A percentile compares a stretch with the other conserved stretches of the same genome.
Conservation (phyloP, 1,284 basidiomycete species). For the Coniferiporia sulphurascens region DNA sequence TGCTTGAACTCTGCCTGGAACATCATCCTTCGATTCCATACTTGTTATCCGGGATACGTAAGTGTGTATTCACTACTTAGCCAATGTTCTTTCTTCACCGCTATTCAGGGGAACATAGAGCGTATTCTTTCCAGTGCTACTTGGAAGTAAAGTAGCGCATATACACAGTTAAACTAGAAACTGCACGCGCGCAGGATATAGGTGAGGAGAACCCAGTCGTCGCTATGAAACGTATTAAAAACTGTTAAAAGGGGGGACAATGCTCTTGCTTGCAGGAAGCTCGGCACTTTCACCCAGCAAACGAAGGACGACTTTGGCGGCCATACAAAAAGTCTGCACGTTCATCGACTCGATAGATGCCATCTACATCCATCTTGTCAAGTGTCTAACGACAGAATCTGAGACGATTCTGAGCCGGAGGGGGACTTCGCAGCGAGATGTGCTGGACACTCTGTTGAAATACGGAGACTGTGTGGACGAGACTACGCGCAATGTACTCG, state of each 20-base stretch:
- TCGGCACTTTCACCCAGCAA: conserved; percentile 71
- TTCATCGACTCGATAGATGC: conserved; percentile 72
- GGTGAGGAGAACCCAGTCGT: not conserved
- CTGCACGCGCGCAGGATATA: not conserved
- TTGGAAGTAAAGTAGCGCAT: no score
- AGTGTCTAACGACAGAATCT: conserved; percentile 45
- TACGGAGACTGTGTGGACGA: conserved; percentile 77
- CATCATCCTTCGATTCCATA: no score
- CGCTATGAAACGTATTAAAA: not conserved
- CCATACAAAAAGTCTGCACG: conserved; percentile 52
- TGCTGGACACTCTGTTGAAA: conserved; percentile 73
- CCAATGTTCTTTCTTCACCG: no score
- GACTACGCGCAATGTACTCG: conserved; percentile 40
- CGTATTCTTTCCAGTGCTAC: no score
- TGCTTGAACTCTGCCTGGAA: no score
- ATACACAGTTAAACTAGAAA: not conserved
- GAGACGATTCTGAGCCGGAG: conserved; percentile 46
- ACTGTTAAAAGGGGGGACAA: conserved; percentile 23
- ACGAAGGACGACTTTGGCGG: conserved; percentile 62
- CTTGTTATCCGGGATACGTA: no score
- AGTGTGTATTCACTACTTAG: no score
- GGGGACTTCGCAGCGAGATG: conserved; percentile 43
- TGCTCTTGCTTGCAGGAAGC: conserved; percentile 67
- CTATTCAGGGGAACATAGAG: no score
- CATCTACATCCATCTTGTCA: conserved; percentile 84